Conservation (phyloP, 352 stramenopile species). For the Globisporangium takayamanum region DNA sequence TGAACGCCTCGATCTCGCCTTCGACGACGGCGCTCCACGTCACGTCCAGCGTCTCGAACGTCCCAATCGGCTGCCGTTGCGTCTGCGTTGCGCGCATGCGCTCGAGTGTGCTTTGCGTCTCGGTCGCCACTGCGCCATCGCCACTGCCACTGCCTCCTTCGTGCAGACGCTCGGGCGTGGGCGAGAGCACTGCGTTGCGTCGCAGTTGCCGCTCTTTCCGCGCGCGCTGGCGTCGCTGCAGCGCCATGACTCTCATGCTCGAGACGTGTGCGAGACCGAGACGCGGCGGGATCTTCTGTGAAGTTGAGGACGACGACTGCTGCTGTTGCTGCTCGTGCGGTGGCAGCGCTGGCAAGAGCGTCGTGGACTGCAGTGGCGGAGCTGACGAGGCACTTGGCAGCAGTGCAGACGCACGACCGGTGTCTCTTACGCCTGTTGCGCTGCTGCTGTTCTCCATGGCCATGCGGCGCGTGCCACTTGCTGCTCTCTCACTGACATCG, state of each 20-base stretch:
- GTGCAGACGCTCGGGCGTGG: constrained; percentile 4
- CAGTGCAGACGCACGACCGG: background rate
- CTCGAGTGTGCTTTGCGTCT: background rate
- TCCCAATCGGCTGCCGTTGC: constrained; percentile 28
- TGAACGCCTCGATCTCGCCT: constrained; percentile 62
- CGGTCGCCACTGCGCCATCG: background rate
- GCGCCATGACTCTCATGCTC: constrained; percentile 20
- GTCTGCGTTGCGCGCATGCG: background rate
- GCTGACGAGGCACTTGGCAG: background rate
- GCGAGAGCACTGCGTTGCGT: constrained; percentile 9
- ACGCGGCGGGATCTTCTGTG: background rate
- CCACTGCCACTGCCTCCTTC: background rate
- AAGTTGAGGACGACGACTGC: background rate
- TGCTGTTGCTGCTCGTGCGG: constrained; percentile 3
- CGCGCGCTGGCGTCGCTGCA: constrained; percentile 9
- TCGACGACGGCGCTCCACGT: constrained; percentile 58
- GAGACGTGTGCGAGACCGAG: constrained; percentile 15
- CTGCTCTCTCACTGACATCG: background rate
- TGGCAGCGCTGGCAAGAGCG: constrained; percentile 13
- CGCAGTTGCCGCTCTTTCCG: constrained; percentile 21
- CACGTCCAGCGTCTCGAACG: constrained; percentile 48
- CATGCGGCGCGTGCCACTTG: background rate
- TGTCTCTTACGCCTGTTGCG: background rate
- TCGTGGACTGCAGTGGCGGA: background rate
- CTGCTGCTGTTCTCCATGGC: background rate